phyloP scores from a whole-genome alignment of 2,329 filamentous ascomycete species.

The Epichloe elymi region DNA sequence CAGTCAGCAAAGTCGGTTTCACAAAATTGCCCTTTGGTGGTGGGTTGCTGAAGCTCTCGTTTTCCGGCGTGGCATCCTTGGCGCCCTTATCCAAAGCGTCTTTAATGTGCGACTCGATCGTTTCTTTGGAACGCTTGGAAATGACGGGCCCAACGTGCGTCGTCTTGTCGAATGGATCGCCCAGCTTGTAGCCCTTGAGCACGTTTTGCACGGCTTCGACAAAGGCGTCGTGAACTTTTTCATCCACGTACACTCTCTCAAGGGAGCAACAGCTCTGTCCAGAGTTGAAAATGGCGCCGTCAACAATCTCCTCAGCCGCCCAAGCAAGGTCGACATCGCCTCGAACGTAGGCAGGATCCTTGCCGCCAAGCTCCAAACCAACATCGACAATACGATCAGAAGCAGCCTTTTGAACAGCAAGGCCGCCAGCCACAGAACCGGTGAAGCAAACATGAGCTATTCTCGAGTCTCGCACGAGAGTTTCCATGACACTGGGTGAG shows the following conservation, averaged over 20 bases:
- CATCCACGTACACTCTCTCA: slow-evolving; percentile 83
- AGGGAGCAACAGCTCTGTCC: slow-evolving; percentile 96
- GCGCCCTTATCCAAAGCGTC: slow-evolving; percentile 78
- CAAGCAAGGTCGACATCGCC: slow-evolving; percentile 76
- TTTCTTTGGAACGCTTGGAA: slow-evolving; percentile 62
- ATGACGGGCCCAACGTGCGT: slow-evolving; percentile 85
- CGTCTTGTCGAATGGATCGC: slow-evolving; percentile 67
- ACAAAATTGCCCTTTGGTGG: slow-evolving; percentile 79
- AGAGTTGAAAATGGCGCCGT: slow-evolving; percentile 94
- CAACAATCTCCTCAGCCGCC: slow-evolving; percentile 89
- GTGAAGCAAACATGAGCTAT: slow-evolving; percentile 85
- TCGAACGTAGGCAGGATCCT: slow-evolving; percentile 85
- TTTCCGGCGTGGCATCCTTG: slow-evolving; percentile 70
- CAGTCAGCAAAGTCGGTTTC: slow-evolving; percentile 67
- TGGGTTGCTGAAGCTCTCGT: slow-evolving; percentile 59
- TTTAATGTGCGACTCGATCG: slow-evolving; percentile 65
- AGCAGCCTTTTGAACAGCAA: slow-evolving; percentile 75
- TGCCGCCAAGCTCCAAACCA: slow-evolving; percentile 83
- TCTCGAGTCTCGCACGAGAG: slow-evolving; percentile 62
- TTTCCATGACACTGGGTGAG: slow-evolving; percentile 61
- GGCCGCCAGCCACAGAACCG: slow-evolving; percentile 75
- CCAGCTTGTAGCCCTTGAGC: slow-evolving; percentile 68
- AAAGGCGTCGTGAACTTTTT: slow-evolving; percentile 72
- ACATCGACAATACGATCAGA: slow-evolving; percentile 75
- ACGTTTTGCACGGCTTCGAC: slow-evolving; percentile 68